Evolutionary conservation across 345 rosid species (phyloP).

Genomic region (Corymbia maculata): DNA sequence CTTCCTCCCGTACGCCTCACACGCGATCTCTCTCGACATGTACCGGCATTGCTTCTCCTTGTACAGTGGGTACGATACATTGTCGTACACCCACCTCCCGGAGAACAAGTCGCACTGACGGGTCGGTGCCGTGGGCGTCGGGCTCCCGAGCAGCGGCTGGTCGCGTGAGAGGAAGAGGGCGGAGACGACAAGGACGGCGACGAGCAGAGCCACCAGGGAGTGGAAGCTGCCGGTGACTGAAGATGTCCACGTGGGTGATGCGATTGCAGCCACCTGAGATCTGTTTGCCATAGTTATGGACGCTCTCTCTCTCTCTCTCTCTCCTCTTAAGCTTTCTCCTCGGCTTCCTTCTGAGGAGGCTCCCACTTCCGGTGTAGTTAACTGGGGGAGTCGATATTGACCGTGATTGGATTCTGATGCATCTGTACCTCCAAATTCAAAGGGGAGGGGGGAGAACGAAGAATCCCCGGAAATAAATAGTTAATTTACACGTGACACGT

Average conservation of each 20-base stretch:
- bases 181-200: conserved; percentile 35
- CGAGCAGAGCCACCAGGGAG: conserved; percentile 49
- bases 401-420: background rate
- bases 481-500: background rate
- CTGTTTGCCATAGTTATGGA: background rate
- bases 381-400: background rate
- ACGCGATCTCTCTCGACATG: conserved; percentile 69
- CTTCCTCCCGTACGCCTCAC: conserved; percentile 71
- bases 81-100: conserved; percentile 69
- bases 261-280: background rate
- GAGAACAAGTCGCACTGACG: conserved; percentile 52
- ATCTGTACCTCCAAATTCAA: background rate
- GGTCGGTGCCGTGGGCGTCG: background rate
- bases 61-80: conserved; percentile 47
- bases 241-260: background rate
- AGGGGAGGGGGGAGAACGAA: background rate
- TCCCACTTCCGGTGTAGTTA: background rate
- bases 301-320: background rate
- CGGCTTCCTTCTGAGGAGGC: background rate
- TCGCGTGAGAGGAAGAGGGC: background rate
- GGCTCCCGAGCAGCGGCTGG: background rate
- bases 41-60: conserved; percentile 59
- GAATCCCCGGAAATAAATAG: background rate
- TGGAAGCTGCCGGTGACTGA: conserved; percentile 45
- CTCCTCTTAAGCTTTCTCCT: background rate